phyloP scores from a whole-genome alignment of 2,329 filamentous ascomycete species.

The Xylariales sp. region DNA sequence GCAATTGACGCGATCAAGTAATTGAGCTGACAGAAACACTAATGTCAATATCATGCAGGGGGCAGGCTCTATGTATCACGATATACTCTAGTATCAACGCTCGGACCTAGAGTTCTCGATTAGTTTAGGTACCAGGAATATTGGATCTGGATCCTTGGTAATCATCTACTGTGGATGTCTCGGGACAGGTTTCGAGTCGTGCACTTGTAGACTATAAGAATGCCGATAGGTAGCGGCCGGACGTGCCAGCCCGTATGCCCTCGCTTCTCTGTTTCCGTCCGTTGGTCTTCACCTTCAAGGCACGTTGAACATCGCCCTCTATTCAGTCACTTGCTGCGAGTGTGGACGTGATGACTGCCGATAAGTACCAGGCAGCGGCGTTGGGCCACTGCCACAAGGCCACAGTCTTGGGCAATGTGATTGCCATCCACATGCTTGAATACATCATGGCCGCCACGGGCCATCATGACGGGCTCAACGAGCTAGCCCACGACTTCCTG shows the following conservation, averaged over 20 bases:
- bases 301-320: slow-evolving; percentile 2
- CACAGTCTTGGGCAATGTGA: slow-evolving; percentile 70
- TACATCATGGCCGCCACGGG: slow-evolving; percentile 68
- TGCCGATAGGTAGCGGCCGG: neutral
- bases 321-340: slow-evolving; percentile 15
- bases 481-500: slow-evolving; percentile 73
- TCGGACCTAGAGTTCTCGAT: slow-evolving; percentile 19
- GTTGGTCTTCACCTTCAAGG: slow-evolving; percentile 1
- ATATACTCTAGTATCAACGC: slow-evolving; percentile 8
- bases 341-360: slow-evolving; percentile 42
- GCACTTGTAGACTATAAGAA: slow-evolving; percentile 11
- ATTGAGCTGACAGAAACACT: slow-evolving; percentile 8
- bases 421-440: slow-evolving; percentile 73
- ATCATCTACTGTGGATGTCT: neutral
- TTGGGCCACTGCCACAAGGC: slow-evolving; percentile 56
- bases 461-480: slow-evolving; percentile 64
- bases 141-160: slow-evolving; percentile 17
- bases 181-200: slow-evolving; percentile 18
- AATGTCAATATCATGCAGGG: slow-evolving; percentile 17
- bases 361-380: slow-evolving; percentile 42
- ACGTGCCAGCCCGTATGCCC: neutral
- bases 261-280: slow-evolving; percentile 6
- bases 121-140: slow-evolving; percentile 11
- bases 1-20: slow-evolving; percentile 4
- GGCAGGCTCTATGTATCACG: slow-evolving; percentile 6